Base-by-base conservation (phyloP, 1,284 basidiomycete species). In the Cystobasidiaceae sp. region DNA sequence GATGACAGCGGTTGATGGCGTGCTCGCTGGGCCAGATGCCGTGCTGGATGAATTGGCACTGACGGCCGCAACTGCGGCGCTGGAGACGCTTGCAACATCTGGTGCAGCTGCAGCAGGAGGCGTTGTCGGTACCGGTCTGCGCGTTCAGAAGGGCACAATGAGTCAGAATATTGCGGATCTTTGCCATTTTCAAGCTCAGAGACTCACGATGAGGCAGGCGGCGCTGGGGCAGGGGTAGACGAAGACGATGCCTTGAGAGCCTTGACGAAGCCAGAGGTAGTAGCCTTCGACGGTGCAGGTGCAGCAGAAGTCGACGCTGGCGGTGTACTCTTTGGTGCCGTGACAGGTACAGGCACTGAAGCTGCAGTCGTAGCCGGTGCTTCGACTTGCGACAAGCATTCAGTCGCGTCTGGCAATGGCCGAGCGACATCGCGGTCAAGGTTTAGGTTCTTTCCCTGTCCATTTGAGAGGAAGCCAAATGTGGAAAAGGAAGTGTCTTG, bases 381-480 rank as follows among this genome's bases (percentile, higher is more conserved):
- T 19, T 28, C 32, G 37, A 56, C 54, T 44, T 56, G 39, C 19
- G 56, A 45, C 4, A 59, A 30, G 59, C 69, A 70, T 13, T 55
- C 50, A 6, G 43, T 19, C 17, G 69, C 67, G n/a, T 45, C 64
- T 4, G 69, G 69, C 7, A 70, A 52, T 21, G 69, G 46, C 6
- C 52, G 44, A 63, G 59, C 57, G 48, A 72, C 68, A 11, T 62
- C 58, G 30, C 71, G 58, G 4, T 62, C 32, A 23, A 72, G 68
- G 44, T 66, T 67, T 17, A 72, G 58, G 51, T 68, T 66, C 60
- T 72, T 72, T 58, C 71, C 71, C 25, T 64, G 58, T n/a, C 69
- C 71, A 51, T 72, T 68, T 0, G 69, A 66, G 6, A 72, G 52
- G 67, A 72, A 72, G 15, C 64, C 71, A 39, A 67, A 68, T 13